These are phyloP conservation scores for Fusarium kyushuense DNA, from an alignment of 2,329 filamentous ascomycete species.

Conservation along the genomic window DNA sequence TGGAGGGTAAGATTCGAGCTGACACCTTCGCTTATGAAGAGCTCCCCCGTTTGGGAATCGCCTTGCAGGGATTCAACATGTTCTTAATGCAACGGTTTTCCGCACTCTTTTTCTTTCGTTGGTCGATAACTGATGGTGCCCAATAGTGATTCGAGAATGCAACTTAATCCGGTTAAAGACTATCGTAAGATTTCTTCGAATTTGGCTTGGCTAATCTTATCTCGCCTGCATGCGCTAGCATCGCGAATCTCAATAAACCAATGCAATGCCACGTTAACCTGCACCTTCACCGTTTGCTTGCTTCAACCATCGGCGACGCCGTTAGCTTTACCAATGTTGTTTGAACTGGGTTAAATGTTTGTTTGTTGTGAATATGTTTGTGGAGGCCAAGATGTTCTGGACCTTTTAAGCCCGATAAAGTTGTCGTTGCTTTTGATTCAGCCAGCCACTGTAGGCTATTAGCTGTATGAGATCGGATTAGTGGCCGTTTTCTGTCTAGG, in stretches of 20 bases:
- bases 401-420: neutral
- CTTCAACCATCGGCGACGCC: neutral
- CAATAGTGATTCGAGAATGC: neutral
- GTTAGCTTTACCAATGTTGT: neutral
- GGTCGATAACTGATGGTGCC: neutral
- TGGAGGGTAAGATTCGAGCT: neutral
- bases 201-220: neutral
- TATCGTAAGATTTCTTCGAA: neutral
- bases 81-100: neutral
- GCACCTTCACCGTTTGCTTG: neutral
- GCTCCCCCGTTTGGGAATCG: constrained; percentile 9
- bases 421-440: neutral
- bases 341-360: neutral
- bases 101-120: neutral
- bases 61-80: neutral
- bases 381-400: neutral
- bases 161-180: neutral
- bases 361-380: neutral
- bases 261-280: neutral
- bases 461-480: neutral
- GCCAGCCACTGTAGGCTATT: neutral
- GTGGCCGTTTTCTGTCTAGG: neutral
- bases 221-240: neutral
- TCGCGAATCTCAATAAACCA: neutral
- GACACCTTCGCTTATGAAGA: constrained; percentile 25